Evolutionary conservation across 805 yeast genomes (phyloP).

Genomic region (Ogataea pignaliae): DNA sequence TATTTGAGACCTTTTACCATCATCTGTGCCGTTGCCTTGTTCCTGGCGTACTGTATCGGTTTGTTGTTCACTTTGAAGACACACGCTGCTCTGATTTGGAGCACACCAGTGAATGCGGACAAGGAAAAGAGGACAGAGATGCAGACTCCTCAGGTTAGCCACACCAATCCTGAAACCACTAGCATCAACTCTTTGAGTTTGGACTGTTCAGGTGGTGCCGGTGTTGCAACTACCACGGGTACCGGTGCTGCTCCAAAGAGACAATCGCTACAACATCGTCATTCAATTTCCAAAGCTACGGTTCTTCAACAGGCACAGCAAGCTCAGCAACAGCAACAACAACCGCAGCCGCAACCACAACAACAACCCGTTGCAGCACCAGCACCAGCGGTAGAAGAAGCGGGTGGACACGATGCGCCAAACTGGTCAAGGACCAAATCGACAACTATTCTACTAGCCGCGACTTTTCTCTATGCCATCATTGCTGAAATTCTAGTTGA

Average conservation of each 20-base stretch:
- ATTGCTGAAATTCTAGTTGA: slow-evolving; percentile 94
- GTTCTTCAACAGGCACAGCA: neutral
- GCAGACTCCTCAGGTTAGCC: slow-evolving; percentile 1
- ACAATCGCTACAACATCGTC: neutral
- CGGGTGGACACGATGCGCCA: slow-evolving; percentile 93
- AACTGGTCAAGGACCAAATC: slow-evolving; percentile 92
- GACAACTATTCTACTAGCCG: slow-evolving; percentile 71
- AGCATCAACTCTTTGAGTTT: slow-evolving; percentile 25
- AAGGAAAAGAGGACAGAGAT: slow-evolving; percentile 27
- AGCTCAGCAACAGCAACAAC: slow-evolving; percentile 5
- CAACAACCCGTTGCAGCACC: slow-evolving; percentile 5
- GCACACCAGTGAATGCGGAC: slow-evolving; percentile 47
- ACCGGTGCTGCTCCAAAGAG: neutral
- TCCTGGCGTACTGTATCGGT: slow-evolving; percentile 83
- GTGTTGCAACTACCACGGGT: no score
- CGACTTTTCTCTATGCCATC: slow-evolving; percentile 83
- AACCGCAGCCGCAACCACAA: slow-evolving; percentile 1
- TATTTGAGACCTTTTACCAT: slow-evolving; percentile 81
- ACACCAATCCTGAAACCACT: slow-evolving; percentile 11
- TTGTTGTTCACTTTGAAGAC: slow-evolving; percentile 90
- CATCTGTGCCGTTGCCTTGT: slow-evolving; percentile 74
- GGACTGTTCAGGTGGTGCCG: slow-evolving; percentile 2
- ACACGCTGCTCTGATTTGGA: slow-evolving; percentile 96
- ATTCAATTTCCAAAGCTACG: neutral
- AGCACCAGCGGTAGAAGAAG: slow-evolving; percentile 19